Conservation (phyloP, 441 rosid species). For the Erysimum pusillum region DNA sequence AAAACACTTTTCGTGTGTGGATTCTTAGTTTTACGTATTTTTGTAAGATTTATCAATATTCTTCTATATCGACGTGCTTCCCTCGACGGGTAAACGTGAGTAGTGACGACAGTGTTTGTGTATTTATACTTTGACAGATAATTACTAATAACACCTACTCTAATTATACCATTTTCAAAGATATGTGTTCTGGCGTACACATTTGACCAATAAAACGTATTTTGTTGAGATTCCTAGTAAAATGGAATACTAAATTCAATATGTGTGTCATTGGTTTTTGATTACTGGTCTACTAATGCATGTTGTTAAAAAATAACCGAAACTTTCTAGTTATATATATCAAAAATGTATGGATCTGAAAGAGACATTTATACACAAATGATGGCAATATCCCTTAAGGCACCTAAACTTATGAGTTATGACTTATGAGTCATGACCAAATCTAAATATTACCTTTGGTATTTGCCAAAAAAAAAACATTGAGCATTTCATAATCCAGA, state of each 20-base stretch:
- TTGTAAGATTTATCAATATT: not conserved
- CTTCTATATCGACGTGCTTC: slow-evolving; percentile 24
- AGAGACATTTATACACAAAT: not conserved
- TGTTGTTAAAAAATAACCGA: not conserved
- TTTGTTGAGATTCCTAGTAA: not conserved
- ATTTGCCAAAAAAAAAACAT: not conserved
- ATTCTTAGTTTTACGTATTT: not conserved
- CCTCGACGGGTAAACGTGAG: not conserved
- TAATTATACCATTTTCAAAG: not conserved
- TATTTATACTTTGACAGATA: too few relatives aligned
- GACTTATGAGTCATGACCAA: not conserved
- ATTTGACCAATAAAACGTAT: not conserved
- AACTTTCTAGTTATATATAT: too few relatives aligned
- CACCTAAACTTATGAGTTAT: not conserved
- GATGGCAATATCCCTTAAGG: not conserved
- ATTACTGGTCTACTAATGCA: not conserved
- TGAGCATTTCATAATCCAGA: slow-evolving; percentile 24
- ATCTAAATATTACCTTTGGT: slow-evolving; percentile 9
- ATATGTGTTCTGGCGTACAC: too few relatives aligned
- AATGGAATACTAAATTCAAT: not conserved
- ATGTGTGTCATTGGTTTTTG: not conserved
- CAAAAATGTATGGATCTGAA: not conserved
- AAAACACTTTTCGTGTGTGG: slow-evolving; percentile 7
- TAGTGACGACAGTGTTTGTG: slow-evolving; percentile 15
- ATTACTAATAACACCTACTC: not conserved